Conservation (phyloP, 2,329 filamentous ascomycete species). For the Botryotinia calthae region DNA sequence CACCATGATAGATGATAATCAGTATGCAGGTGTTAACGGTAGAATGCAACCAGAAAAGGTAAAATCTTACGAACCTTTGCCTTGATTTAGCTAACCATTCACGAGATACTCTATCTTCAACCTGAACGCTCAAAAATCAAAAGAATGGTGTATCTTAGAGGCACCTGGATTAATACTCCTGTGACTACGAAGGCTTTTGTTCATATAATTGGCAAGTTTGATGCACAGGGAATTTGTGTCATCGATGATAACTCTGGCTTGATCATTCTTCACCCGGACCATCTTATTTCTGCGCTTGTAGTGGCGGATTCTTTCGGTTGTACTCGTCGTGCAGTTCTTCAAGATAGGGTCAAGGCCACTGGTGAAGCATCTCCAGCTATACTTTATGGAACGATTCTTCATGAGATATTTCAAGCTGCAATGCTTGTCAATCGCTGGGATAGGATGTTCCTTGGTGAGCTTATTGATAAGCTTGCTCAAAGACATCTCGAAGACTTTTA, state of each 20-base stretch:
- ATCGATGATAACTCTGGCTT: slow-evolving; percentile 81
- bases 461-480: slow-evolving; percentile 68
- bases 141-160: slow-evolving; percentile 72
- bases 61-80: slow-evolving; percentile 29
- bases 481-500: slow-evolving; percentile 87
- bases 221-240: slow-evolving; percentile 67
- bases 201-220: slow-evolving; percentile 80
- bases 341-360: slow-evolving; percentile 91
- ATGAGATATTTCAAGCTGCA: slow-evolving; percentile 93
- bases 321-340: slow-evolving; percentile 83
- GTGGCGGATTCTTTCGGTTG: slow-evolving; percentile 96
- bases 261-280: slow-evolving; percentile 89
- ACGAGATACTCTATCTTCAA: slow-evolving; percentile 75
- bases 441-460: slow-evolving; percentile 58
- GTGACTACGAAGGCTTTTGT: slow-evolving; percentile 74
- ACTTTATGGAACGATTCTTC: slow-evolving; percentile 89
- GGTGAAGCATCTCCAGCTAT: slow-evolving; percentile 75
- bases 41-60: slow-evolving; percentile 69
- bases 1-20: slow-evolving; percentile 66
- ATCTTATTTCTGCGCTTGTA: slow-evolving; percentile 90
- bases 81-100: slow-evolving; percentile 19
- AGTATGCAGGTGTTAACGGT: slow-evolving; percentile 64
- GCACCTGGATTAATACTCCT: slow-evolving; percentile 82
- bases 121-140: slow-evolving; percentile 67
- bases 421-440: slow-evolving; percentile 83